These are phyloP conservation scores for Coix lacrymajobi DNA, from an alignment of 176 grass and related monocot species.

Conservation along the genomic window DNA sequence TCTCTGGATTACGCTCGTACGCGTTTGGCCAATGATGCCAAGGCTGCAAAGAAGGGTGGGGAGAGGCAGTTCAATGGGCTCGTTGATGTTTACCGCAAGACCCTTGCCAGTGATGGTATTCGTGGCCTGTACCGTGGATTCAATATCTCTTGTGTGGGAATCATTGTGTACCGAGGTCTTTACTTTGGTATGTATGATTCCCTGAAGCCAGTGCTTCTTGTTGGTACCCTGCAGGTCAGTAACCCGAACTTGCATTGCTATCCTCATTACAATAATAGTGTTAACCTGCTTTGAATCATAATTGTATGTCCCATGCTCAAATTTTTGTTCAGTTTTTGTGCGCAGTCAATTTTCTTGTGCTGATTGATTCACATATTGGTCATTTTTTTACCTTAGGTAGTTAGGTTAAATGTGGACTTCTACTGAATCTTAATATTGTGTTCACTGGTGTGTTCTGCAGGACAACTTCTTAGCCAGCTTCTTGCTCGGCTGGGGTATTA, in stretches of 20 bases:
- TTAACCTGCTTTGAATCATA: not conserved
- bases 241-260: not conserved
- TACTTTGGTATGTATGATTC: constrained; percentile 72
- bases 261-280: not conserved
- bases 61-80: constrained; percentile 62
- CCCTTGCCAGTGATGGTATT: constrained; percentile 45
- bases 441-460: constrained; percentile 15
- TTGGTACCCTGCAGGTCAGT: constrained; percentile 46
- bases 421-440: not conserved
- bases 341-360: not conserved
- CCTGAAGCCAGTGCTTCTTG: constrained; percentile 59
- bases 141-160: constrained; percentile 59
- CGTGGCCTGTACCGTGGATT: constrained; percentile 59
- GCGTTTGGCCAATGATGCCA: constrained; percentile 58
- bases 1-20: constrained; percentile 64
- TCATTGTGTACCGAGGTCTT: constrained; percentile 62
- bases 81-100: constrained; percentile 58
- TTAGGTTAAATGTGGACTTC: not conserved
- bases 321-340: not conserved
- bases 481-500: constrained; percentile 57
- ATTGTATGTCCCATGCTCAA: not conserved
- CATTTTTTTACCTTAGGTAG: not conserved
- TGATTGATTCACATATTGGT: not conserved
- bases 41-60: constrained; percentile 56
- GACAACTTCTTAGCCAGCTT: constrained; percentile 61